Evolutionary conservation across 139 green algal species (phyloP).

Genomic region (Chlorokybus atmophyticus): DNA sequence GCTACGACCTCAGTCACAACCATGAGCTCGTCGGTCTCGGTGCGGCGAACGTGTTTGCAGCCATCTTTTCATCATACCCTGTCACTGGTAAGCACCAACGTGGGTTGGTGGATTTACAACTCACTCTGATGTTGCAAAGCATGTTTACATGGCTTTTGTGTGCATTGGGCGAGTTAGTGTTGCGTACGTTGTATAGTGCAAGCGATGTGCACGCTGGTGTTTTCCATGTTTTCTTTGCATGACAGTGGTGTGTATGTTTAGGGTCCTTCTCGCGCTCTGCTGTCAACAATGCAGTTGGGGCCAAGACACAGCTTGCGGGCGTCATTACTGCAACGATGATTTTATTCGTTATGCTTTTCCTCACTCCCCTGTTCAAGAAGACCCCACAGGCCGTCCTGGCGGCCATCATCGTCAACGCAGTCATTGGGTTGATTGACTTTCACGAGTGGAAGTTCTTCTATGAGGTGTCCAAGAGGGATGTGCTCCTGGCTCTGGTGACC

Average conservation of each 20-base stretch:
- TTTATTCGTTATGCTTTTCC: slow-evolving; percentile 17
- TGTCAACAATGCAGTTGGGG: slow-evolving; percentile 48
- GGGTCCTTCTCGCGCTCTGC: slow-evolving; percentile 70
- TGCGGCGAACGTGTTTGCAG: slow-evolving; percentile 68
- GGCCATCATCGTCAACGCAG: slow-evolving; percentile 29
- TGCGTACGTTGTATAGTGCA: too few species aligned
- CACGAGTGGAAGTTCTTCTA: slow-evolving; percentile 17
- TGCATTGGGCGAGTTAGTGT: too few species aligned
- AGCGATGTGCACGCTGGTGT: too few species aligned
- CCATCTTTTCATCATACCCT: slow-evolving; percentile 72
- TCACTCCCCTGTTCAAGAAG: slow-evolving; percentile 16
- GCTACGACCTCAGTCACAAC: slow-evolving; percentile 56
- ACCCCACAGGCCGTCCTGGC: slow-evolving; percentile 21
- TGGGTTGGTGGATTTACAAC: too few species aligned
- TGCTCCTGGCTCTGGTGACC: too few species aligned
- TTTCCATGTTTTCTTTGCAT: too few species aligned
- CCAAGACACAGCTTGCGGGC: slow-evolving; percentile 41
- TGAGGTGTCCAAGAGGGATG: too few species aligned
- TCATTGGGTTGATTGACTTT: slow-evolving; percentile 29
- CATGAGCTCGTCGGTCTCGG: slow-evolving; percentile 76
- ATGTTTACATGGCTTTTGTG: too few species aligned
- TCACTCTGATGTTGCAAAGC: too few species aligned
- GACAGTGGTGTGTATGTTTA: slow-evolving; percentile 7
- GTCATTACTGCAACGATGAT: slow-evolving; percentile 29
- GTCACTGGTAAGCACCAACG: slow-evolving; percentile 32